These are phyloP conservation scores for Ceratopteris richardii DNA, from an alignment of 75 land plant genomes.

Conservation along the genomic window DNA sequence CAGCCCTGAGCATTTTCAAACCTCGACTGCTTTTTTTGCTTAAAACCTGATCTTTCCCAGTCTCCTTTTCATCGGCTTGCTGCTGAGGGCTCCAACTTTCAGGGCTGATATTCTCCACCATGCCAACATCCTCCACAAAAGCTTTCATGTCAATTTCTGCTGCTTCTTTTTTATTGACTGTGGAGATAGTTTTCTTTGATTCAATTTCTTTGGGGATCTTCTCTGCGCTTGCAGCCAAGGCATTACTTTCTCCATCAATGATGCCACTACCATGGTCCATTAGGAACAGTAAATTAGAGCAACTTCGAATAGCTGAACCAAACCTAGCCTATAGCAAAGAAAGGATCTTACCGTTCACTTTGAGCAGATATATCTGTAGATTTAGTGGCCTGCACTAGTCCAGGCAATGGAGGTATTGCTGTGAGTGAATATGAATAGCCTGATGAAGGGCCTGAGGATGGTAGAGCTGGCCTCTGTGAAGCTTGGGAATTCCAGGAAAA, in stretches of 20 bases:
- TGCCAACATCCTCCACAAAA: conserved; percentile 12
- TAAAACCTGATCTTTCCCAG: conserved; percentile 1
- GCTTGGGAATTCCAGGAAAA: too few relatives aligned
- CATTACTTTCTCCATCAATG: background rate
- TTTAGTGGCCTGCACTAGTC: background rate
- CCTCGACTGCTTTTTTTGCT: conserved; percentile 34
- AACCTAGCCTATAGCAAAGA: conserved; percentile 21
- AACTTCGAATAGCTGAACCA: too few relatives aligned
- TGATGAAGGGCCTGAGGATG: background rate
- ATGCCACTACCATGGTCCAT: too few relatives aligned
- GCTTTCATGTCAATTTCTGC: conserved; percentile 4
- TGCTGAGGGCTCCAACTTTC: conserved; percentile 3
- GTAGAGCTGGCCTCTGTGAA: background rate
- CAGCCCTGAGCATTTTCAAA: conserved; percentile 40
- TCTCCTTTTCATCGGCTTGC: conserved; percentile 17
- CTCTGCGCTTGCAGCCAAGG: background rate
- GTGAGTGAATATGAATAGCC: background rate
- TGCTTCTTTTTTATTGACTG: background rate
- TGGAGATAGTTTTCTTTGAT: background rate
- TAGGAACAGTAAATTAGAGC: too few relatives aligned
- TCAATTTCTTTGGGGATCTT: background rate
- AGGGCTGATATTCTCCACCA: conserved; percentile 13
- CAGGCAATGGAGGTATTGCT: background rate
- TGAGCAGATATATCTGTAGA: conserved; percentile 3
- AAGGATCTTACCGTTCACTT: conserved; percentile 57